Evolutionary conservation across 768 basidiomycete species (phyloP).

Genomic region (Suillus placidus): DNA sequence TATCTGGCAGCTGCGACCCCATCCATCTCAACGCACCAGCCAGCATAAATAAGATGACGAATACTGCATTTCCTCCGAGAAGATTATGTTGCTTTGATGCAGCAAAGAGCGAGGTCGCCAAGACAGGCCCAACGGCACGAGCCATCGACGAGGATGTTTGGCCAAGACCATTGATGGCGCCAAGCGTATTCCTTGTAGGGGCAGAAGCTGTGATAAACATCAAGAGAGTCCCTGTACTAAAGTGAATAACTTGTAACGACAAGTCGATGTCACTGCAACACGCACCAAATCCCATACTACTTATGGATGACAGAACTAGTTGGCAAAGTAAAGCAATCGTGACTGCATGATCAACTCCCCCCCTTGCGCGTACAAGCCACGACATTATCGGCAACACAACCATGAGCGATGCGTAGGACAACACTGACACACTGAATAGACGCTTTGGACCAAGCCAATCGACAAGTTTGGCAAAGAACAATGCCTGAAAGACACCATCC

Average conservation of each 20-base stretch:
- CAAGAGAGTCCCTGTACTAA: constrained; percentile 50
- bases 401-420: constrained; percentile 42
- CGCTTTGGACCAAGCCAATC: constrained; percentile 43
- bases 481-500: constrained; percentile 42
- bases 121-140: constrained; percentile 51
- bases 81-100: constrained; percentile 50
- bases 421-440: constrained; percentile 42
- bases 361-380: constrained; percentile 34
- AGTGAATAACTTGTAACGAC: constrained; percentile 6
- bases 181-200: constrained; percentile 54
- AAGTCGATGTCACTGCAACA: neutral
- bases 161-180: constrained; percentile 59
- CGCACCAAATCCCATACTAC: constrained; percentile 48
- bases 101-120: constrained; percentile 54
- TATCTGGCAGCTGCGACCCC: constrained; percentile 26
- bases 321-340: constrained; percentile 40
- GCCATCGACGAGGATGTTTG: constrained; percentile 50
- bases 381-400: constrained; percentile 50
- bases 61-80: constrained; percentile 54
- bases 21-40: constrained; percentile 22
- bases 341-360: constrained; percentile 37
- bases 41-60: constrained; percentile 42
- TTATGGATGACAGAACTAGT: constrained; percentile 29
- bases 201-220: constrained; percentile 56
- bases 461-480: constrained; percentile 44